Evolutionary conservation across 139 green algal genomes (phyloP), one percentile per base, ranked within the genome.

Genomic region (Pycnococcus provasolii): DNA sequence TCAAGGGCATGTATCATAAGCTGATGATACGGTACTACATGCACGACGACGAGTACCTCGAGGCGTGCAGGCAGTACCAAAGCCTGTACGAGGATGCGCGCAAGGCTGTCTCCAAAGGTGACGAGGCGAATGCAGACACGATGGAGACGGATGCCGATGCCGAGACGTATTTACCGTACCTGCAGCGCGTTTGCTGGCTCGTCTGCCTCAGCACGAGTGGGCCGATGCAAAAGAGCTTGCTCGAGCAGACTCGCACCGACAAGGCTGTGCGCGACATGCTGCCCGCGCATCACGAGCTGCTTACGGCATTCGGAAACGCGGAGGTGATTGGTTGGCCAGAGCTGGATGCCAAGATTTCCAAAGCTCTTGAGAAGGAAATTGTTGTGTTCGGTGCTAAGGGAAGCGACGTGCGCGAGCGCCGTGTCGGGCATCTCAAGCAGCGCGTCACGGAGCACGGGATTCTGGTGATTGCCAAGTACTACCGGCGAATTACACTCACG

Each of bases 31-130:
- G 55, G 41, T 97, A 93, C 79, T 70, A 96, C 81, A 45, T 47
- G 8, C 81, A 96, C 74, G 68, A 80, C 55, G 80, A 88, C 67
- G 84, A 94, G 75, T 96, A 96, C 82, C 78, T 97, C 43, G 92
- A 99, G 75, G 82, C 96, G n/a, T 86, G 82, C 71, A 82, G 89
- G 53, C 86, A 77, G 48, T 92, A 93, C 73, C 79, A 80, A 62
- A 62, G 72, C 6, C 80, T 90, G 44, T 82, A 83, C 41, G 80
- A 90, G 60, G 72, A 26, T 26, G 26, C 26, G 26, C 26, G 53
- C 66, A 64, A 79, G 45, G 67, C 50, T 15, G 26, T 26, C 26
- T 26, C 26, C 26, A 26, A 26, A 26, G 11, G 11, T 55, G 6
- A 55, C 39, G 42, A 40, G 7, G 53, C 15, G 41, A 62, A 8